Evolutionary conservation across 768 basidiomycete species (phyloP).

Genomic region (Crassisporium funariophilum): DNA sequence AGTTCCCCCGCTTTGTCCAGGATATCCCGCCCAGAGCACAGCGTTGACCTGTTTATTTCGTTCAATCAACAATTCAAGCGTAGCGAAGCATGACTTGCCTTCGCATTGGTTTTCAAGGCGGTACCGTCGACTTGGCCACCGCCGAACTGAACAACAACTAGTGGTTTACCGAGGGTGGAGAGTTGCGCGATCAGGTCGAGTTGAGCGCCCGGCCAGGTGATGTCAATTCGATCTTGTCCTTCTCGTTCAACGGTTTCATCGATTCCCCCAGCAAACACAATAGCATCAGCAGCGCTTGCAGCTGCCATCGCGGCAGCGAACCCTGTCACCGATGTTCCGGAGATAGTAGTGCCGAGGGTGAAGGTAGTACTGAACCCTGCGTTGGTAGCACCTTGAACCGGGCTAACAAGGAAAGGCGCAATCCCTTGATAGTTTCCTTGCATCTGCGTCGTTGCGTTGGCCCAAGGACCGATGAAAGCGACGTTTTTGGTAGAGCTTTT

Average conservation of each 20-base stretch:
- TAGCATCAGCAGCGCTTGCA: conserved; percentile 48
- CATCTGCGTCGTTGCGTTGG: conserved; percentile 55
- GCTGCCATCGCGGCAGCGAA: conserved; percentile 55
- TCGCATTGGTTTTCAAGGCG: conserved; percentile 43
- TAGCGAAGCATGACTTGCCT: conserved; percentile 33
- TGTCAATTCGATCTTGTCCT: conserved; percentile 44
- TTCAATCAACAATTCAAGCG: too few relatives aligned
- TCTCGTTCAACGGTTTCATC: conserved; percentile 53
- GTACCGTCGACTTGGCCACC: conserved; percentile 58
- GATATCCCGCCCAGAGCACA: conserved; percentile 60
- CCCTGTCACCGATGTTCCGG: conserved; percentile 39
- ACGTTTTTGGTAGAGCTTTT: conserved; percentile 45
- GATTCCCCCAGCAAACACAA: conserved; percentile 58
- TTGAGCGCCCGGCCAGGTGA: conserved; percentile 60
- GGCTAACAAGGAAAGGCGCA: conserved; percentile 58
- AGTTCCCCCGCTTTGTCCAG: conserved; percentile 55
- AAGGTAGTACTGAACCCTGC: conserved; percentile 50
- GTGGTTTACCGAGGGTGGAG: conserved; percentile 47
- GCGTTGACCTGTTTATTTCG: conserved; percentile 52
- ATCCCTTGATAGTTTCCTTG: conserved; percentile 60
- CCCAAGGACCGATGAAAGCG: conserved; percentile 62
- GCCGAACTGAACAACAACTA: conserved; percentile 57
- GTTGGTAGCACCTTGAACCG: conserved; percentile 47
- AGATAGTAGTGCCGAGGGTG: conserved; percentile 43
- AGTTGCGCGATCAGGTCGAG: conserved; percentile 50